Evolutionary conservation across 257 asterid genomes (phyloP), one percentile per base, ranked within the genome.

Genomic region (Solanum arcanum): DNA sequence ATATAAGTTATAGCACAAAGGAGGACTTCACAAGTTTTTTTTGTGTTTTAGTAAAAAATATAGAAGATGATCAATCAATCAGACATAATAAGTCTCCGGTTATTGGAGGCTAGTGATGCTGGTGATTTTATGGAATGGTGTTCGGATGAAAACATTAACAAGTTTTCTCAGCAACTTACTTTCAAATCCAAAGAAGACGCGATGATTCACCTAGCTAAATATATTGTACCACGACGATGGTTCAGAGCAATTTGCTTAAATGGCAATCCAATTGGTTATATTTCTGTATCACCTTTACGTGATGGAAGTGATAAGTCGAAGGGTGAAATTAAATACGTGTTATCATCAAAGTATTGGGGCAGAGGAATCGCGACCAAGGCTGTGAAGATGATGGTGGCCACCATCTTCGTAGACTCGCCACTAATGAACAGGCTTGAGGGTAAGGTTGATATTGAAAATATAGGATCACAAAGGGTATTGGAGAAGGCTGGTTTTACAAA

Each of bases 391-490:
- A 7, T 56, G 66, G 66, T 5, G 66, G n/a, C 66, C 66, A 56
- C 88, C 6, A 92, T 91, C 41, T 96, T 93, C 47, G 18, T 84
- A 83, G 96, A 94, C 83, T 94, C 95, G 98, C 91, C 88, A 27
- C 91, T 92, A 27, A 87, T 93, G 89, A 93, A 90, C 88, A 92
- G 98, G 88, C 89, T 94, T 89, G 95, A 95, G 91, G 98, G 93
- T 84, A 77, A 95, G 80, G 97, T 91, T 83, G 97, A 86, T 72
- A 90, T 90, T 69, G 94, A 94, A 39, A 94, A 96, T 83, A 16
- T 89, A 87, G 96, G 91, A 31, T 96, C 96, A 86, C 98, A 94
- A 82, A 89, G 94, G 92, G 98, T 95, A 60, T 4, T 94, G 94
- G 95, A 93, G 90, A 95, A 94, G 92, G 97, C 91, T 9, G 97